Evolutionary conservation across 2,329 filamentous ascomycete species (phyloP).

Genomic region (Beauveria pseudobassiana): DNA sequence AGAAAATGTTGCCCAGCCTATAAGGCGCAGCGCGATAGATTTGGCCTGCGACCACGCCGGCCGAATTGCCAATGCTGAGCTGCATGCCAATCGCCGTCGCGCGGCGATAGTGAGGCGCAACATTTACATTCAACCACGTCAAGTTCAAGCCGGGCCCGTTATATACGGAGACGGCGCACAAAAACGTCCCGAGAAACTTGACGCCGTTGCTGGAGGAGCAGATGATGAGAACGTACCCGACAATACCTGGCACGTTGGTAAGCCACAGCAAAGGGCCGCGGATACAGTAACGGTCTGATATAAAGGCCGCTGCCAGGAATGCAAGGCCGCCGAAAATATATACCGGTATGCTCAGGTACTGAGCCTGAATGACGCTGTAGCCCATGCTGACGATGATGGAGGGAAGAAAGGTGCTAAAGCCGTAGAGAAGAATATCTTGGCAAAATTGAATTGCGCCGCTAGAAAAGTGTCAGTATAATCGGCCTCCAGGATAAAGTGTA

Average conservation of each 20-base stretch:
- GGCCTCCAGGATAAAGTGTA: conserved; percentile 2
- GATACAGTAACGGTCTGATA: conserved; percentile 35
- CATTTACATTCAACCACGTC: conserved; percentile 39
- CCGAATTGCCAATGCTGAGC: conserved; percentile 37
- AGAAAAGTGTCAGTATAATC: not conserved
- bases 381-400: conserved; percentile 46
- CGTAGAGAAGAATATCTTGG: conserved; percentile 44
- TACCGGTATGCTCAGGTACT: conserved; percentile 50
- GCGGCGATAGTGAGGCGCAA: conserved; percentile 37
- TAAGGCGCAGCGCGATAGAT: conserved; percentile 28
- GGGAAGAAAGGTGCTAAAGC: conserved; percentile 52
- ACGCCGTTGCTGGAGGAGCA: conserved; percentile 39
- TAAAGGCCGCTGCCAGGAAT: conserved; percentile 36
- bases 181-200: conserved; percentile 41
- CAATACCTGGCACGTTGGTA: conserved; percentile 41
- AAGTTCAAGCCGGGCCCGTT: conserved; percentile 39
- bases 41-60: conserved; percentile 35
- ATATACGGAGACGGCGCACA: conserved; percentile 40
- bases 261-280: conserved; percentile 44
- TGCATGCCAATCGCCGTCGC: conserved; percentile 39
- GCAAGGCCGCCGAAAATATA: conserved; percentile 40
- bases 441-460: conserved; percentile 41
- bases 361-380: conserved; percentile 41
- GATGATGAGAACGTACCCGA: conserved; percentile 42
- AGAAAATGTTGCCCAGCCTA: conserved; percentile 22